Evolutionary conservation across 495 filamentous ascomycete species (phyloP).

Genomic region (Penicillium diatomitis): DNA sequence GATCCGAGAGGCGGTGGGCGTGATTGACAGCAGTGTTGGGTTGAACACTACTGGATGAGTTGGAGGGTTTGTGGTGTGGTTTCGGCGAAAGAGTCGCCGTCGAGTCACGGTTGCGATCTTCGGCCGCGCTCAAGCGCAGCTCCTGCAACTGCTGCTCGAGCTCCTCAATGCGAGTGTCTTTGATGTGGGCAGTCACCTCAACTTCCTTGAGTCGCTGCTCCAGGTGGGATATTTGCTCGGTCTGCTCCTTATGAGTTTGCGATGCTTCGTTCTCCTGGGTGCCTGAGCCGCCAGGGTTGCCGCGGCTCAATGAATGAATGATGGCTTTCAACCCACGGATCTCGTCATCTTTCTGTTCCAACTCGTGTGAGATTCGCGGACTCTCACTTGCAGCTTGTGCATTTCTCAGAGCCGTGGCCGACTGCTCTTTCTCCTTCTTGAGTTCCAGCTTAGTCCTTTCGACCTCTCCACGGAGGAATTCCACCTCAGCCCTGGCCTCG

Average conservation of each 20-base stretch:
- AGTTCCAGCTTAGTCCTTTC: constrained; percentile 88
- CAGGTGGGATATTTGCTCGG: constrained; percentile 38
- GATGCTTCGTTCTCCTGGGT: constrained; percentile 19
- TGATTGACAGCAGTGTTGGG: constrained; percentile 22
- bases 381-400: constrained; percentile 42
- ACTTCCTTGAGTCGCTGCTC: constrained; percentile 73
- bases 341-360: constrained; percentile 94
- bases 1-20: constrained; percentile 36
- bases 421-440: constrained; percentile 81
- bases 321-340: constrained; percentile 95
- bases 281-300: constrained; percentile 37
- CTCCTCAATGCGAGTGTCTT: constrained; percentile 73
- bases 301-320: constrained; percentile 85
- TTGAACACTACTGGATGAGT: constrained; percentile 12
- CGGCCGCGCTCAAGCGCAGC: constrained; percentile 30
- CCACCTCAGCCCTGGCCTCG: constrained; percentile 90
- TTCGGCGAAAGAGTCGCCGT: constrained; percentile 32
- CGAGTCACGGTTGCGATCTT: constrained; percentile 28
- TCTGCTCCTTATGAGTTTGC: constrained; percentile 16
- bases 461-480: constrained; percentile 92
- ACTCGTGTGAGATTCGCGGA: constrained; percentile 51
- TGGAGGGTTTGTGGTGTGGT: constrained; percentile 31
- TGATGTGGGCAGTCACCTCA: constrained; percentile 57
- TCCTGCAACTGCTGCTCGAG: constrained; percentile 78
- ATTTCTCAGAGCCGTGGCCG: constrained; percentile 51